Evolutionary conservation across 371 early-diverging fungal species (phyloP).

Genomic region (Apophysomyces elegans): DNA sequence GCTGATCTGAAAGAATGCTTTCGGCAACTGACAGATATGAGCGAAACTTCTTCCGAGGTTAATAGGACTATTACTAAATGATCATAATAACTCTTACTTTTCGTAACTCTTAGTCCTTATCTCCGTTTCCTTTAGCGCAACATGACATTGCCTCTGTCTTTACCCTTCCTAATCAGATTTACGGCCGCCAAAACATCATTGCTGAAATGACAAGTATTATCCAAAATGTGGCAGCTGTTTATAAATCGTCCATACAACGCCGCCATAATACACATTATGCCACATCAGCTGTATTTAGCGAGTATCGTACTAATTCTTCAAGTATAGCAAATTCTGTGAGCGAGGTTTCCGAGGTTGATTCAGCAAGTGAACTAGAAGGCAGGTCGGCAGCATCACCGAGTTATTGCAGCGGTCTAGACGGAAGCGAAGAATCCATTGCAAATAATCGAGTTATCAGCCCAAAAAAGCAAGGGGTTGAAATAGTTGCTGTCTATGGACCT

Average conservation of each 20-base stretch:
- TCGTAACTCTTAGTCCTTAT: slow-evolving; percentile 24
- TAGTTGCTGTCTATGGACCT: slow-evolving; percentile 43
- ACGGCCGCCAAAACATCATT: slow-evolving; percentile 45
- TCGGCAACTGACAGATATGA: slow-evolving; percentile 29
- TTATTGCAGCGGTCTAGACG: slow-evolving; percentile 33
- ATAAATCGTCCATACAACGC: slow-evolving; percentile 21
- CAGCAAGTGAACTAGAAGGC: slow-evolving; percentile 7
- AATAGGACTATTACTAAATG: not conserved
- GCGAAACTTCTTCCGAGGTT: slow-evolving; percentile 38
- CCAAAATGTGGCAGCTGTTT: slow-evolving; percentile 36
- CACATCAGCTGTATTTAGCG: slow-evolving; percentile 23
- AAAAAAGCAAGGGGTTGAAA: slow-evolving; percentile 30
- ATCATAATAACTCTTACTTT: not conserved
- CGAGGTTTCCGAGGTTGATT: slow-evolving; percentile 18
- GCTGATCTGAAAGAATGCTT: slow-evolving; percentile 59
- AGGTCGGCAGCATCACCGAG: slow-evolving; percentile 43
- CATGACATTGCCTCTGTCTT: slow-evolving; percentile 52
- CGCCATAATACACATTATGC: slow-evolving; percentile 16
- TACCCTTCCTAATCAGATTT: slow-evolving; percentile 44
- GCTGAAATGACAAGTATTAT: slow-evolving; percentile 43
- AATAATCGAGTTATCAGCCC: slow-evolving; percentile 9
- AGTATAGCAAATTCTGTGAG: slow-evolving; percentile 29
- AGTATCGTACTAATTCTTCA: slow-evolving; percentile 19
- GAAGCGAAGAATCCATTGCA: slow-evolving; percentile 36
- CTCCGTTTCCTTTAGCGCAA: slow-evolving; percentile 42